Evolutionary conservation across 768 basidiomycete species (phyloP).

Genomic region (Boletus rufocinnamomeus): DNA sequence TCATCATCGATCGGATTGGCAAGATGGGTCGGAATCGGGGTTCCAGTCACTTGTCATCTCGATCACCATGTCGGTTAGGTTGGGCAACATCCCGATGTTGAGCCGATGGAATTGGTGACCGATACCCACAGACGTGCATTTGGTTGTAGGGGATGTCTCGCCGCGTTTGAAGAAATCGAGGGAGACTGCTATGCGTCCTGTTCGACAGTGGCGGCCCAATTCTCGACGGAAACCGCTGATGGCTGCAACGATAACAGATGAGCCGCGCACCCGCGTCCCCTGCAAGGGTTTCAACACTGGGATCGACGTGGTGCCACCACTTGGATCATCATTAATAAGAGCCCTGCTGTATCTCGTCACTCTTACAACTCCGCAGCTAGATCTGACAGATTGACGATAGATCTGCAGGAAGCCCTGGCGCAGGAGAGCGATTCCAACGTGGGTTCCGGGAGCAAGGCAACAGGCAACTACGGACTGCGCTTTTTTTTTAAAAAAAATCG

Average conservation of each 20-base stretch:
- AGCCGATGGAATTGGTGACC: too few species aligned
- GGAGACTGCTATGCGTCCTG: neutral
- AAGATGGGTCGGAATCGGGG: neutral
- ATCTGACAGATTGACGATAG: neutral
- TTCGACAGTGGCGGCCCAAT: conserved; percentile 7
- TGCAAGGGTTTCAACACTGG: too few species aligned
- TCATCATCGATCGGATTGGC: neutral
- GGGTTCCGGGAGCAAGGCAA: neutral
- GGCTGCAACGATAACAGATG: neutral
- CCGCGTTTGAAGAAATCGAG: neutral
- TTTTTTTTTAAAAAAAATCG: neutral
- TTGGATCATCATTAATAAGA: neutral
- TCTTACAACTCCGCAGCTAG: neutral
- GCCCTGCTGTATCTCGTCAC: neutral
- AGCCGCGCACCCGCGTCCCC: neutral
- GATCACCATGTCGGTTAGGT: too few species aligned
- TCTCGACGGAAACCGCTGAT: neutral
- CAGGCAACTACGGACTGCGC: neutral
- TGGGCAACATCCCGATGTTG: too few species aligned
- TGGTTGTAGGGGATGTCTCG: neutral
- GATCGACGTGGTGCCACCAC: too few species aligned
- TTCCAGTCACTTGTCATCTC: neutral
- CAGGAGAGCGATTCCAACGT: neutral
- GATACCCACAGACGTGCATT: too few species aligned
- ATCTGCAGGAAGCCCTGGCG: neutral